phyloP scores from a whole-genome alignment of 2,329 filamentous ascomycete genomes.

The Cryphonectria carpinicola region DNA sequence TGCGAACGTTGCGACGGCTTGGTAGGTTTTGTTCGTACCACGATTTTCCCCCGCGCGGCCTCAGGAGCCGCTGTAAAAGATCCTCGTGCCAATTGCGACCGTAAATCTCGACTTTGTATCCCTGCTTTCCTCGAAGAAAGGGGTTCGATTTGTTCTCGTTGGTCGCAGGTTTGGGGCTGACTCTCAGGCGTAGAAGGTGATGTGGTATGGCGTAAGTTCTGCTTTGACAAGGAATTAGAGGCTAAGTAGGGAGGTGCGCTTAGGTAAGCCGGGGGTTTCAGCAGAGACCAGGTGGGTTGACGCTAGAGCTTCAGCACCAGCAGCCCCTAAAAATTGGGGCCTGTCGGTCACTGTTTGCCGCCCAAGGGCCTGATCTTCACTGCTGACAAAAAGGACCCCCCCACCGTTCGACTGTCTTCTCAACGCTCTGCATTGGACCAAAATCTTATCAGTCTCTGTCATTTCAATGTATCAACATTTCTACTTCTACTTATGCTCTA shows the following conservation, averaged over 20 bases:
- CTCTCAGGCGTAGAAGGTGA: constrained; percentile 3
- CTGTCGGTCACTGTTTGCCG: not conserved
- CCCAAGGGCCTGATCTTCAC: not conserved
- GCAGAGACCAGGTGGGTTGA: not conserved
- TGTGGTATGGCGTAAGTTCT: constrained; percentile 15
- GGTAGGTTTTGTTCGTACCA: constrained; percentile 30
- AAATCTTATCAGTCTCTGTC: not conserved
- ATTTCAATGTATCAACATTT: not conserved
- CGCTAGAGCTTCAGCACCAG: constrained; percentile 12
- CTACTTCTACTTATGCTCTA: not conserved
- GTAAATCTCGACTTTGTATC: constrained; percentile 7
- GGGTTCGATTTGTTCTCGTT: not conserved
- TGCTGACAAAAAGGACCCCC: not conserved
- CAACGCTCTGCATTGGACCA: too few relatives aligned
- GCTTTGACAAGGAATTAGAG: constrained; percentile 8
- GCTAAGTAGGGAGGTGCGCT: constrained; percentile 6
- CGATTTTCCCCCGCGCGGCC: constrained; percentile 27
- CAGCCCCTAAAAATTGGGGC: not conserved
- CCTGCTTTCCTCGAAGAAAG: not conserved
- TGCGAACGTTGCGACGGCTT: constrained; percentile 9
- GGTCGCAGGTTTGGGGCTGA: constrained; percentile 12
- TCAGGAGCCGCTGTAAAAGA: constrained; percentile 24
- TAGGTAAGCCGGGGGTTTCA: constrained; percentile 3
- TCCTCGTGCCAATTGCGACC: constrained; percentile 17
- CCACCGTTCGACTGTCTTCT: not conserved